phyloP scores from a whole-genome alignment of 306 rosid species.

The Ceratonia siliqua region DNA sequence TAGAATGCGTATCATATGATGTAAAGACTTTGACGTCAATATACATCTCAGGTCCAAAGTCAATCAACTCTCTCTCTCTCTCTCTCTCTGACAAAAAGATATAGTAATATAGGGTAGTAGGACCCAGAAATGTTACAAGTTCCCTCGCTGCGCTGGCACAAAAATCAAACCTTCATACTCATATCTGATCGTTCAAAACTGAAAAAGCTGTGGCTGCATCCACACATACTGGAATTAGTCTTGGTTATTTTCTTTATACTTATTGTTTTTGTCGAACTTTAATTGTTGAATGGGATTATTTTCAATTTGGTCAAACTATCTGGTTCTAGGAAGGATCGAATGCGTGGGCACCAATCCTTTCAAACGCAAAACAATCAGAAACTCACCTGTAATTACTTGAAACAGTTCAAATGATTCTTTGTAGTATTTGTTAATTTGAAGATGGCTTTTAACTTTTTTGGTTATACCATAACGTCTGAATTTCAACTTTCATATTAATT shows the following conservation, averaged over 20 bases:
- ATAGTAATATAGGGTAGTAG: not conserved
- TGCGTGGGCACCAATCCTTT: not conserved
- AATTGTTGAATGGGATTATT: not conserved
- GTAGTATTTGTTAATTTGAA: not conserved
- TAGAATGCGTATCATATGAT: constrained; percentile 36
- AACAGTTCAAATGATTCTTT: not conserved
- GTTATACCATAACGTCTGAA: not conserved
- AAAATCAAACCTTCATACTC: not conserved
- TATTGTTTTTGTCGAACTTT: not conserved
- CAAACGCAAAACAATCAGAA: too few species aligned
- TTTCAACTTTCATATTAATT: not conserved
- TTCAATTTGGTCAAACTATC: constrained; percentile 22
- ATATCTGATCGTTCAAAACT: not conserved
- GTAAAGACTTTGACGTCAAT: constrained; percentile 61
- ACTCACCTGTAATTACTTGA: constrained; percentile 7
- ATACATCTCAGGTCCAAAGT: constrained; percentile 42
- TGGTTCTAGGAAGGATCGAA: constrained; percentile 48
- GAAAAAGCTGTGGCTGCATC: too few species aligned
- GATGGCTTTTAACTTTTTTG: not conserved
- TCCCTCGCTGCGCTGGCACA: not conserved
- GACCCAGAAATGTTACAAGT: not conserved
- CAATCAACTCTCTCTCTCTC: constrained; percentile 26
- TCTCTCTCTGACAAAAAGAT: not conserved
- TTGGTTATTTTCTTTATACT: not conserved
- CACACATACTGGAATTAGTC: too few species aligned